phyloP scores from a whole-genome alignment of 345 rosid genomes.

The Cardamine chenopodiifolia region DNA sequence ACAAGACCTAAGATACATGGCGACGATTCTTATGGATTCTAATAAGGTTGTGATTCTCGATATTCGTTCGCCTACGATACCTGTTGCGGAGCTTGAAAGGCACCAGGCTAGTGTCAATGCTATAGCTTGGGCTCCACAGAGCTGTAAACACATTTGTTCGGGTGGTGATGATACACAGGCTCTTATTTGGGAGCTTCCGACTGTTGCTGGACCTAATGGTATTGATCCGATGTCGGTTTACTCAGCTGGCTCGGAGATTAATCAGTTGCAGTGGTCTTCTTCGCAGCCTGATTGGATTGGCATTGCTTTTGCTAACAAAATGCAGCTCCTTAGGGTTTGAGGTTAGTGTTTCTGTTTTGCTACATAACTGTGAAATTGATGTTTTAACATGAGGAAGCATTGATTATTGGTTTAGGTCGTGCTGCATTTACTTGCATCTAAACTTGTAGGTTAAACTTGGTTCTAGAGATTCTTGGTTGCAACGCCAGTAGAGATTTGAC shows the following conservation, averaged over 20 bases:
- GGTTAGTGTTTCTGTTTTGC: conserved; percentile 24
- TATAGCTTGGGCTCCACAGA: conserved; percentile 86
- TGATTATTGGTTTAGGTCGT: neutral
- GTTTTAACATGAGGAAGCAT: neutral
- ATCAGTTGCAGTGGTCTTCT: conserved; percentile 91
- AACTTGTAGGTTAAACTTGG: too few species aligned
- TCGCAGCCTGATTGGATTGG: conserved; percentile 93
- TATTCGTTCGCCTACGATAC: conserved; percentile 68
- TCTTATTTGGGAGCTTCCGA: conserved; percentile 89
- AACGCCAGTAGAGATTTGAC: neutral
- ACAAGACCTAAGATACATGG: conserved; percentile 79
- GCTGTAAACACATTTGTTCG: conserved; percentile 76
- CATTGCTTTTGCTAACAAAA: conserved; percentile 73
- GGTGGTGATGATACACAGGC: conserved; percentile 88
- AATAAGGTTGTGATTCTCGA: conserved; percentile 78
- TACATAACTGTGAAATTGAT: neutral
- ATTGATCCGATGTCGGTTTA: conserved; percentile 91
- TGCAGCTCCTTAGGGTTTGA: conserved; percentile 95
- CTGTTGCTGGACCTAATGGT: conserved; percentile 91
- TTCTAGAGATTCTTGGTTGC: conserved; percentile 4
- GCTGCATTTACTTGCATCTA: too few species aligned
- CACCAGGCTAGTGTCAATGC: conserved; percentile 73
- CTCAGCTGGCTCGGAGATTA: conserved; percentile 81
- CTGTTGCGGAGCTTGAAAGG: conserved; percentile 78
- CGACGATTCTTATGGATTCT: conserved; percentile 80